Percentiles rank a stretch among this genome's conserved stretches.
Conservation (phyloP, 73 alveolate genomes). For the Tetrahymena borealis region DNA sequence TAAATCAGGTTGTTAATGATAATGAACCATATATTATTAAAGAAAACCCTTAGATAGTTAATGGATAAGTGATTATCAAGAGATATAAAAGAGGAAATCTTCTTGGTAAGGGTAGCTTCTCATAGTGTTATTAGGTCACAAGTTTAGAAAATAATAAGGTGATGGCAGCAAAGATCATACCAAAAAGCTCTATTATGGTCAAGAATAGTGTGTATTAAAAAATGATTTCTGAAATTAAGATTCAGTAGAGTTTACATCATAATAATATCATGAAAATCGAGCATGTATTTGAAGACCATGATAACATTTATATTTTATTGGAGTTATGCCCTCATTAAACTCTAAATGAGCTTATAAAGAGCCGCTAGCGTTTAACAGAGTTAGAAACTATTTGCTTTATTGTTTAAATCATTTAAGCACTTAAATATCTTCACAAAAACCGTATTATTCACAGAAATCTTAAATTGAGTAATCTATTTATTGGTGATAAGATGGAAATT, state of each 20-base stretch:
- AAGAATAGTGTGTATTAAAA: conserved; percentile 88
- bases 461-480: conserved; percentile 91
- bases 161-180: conserved; percentile 88
- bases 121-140: conserved; percentile 86
- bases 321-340: conserved; percentile 90
- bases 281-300: conserved; percentile 93
- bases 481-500: conserved; percentile 93
- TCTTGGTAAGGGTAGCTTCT: conserved; percentile 95
- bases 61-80: conserved; percentile 63
- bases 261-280: conserved; percentile 81
- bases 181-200: conserved; percentile 78
- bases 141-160: conserved; percentile 63
- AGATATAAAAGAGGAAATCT: conserved; percentile 73
- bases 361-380: conserved; percentile 90
- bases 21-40: conserved; percentile 48
- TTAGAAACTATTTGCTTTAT: conserved; percentile 90
- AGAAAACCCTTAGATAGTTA: conserved; percentile 50
- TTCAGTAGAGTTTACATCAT: conserved; percentile 90
- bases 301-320: conserved; percentile 77
- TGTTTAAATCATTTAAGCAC: conserved; percentile 80
- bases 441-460: conserved; percentile 93
- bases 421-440: conserved; percentile 88
- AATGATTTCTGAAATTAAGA: conserved; percentile 86
- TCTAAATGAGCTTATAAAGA: conserved; percentile 85
- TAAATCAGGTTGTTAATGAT: not conserved